Percentiles rank a stretch among this genome's conserved stretches.
These are phyloP conservation scores for Chlorella variabilis DNA, from an alignment of 163 green algal species.

Conservation along the genomic window DNA sequence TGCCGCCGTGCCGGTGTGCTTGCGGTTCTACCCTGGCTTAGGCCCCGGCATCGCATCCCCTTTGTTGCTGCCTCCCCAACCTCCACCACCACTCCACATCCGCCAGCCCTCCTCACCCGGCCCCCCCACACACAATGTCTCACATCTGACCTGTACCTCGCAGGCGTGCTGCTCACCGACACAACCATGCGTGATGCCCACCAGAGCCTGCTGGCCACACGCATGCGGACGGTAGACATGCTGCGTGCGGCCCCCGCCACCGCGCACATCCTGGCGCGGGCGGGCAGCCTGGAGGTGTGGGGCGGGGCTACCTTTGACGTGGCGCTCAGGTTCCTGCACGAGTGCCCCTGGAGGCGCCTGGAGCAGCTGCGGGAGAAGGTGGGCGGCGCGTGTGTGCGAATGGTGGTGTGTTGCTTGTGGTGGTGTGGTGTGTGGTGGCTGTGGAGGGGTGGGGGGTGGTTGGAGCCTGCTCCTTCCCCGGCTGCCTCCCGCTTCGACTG, in stretches of 20 bases:
- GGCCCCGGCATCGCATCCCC: too few relatives aligned
- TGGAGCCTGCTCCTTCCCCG: too few relatives aligned
- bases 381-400: background rate
- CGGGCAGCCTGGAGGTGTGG: conserved; percentile 92
- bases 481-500: too few relatives aligned
- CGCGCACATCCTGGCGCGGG: conserved; percentile 66
- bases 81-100: background rate
- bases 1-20: too few relatives aligned
- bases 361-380: conserved; percentile 80
- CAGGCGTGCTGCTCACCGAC: conserved; percentile 93
- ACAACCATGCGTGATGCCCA: conserved; percentile 96
- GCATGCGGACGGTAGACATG: conserved; percentile 93
- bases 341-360: conserved; percentile 92
- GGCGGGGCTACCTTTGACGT: conserved; percentile 96
- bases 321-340: conserved; percentile 91
- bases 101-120: background rate
- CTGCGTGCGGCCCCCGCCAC: conserved; percentile 75
- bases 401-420: too few relatives aligned
- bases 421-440: background rate
- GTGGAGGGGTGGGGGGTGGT: too few relatives aligned
- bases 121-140: too few relatives aligned
- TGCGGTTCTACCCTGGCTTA: too few relatives aligned
- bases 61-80: too few relatives aligned
- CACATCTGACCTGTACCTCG: too few relatives aligned
- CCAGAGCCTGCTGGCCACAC: conserved; percentile 92